Evolutionary conservation across 1,284 basidiomycete genomes (phyloP).

Genomic region (Microbotryum scabiosae): DNA sequence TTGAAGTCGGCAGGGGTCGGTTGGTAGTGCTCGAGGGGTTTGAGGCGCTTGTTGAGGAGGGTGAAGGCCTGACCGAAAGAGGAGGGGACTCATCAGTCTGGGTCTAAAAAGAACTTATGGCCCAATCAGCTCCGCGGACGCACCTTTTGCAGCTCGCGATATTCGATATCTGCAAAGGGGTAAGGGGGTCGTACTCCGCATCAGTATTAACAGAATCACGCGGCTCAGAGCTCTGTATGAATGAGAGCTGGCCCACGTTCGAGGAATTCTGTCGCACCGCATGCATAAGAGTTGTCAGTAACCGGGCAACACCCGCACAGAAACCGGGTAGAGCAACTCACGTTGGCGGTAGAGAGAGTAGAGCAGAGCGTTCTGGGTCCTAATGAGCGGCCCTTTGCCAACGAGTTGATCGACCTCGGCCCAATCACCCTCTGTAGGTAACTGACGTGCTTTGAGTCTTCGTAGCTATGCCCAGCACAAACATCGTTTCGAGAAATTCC

Average conservation of each 20-base stretch:
- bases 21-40: constrained; percentile 48
- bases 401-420: constrained; percentile 42
- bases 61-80: constrained; percentile 42
- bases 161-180: constrained; percentile 45
- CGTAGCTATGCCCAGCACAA: background rate
- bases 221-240: constrained; percentile 31
- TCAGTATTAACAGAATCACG: background rate
- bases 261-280: constrained; percentile 1
- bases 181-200: background rate
- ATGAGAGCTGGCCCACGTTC: constrained; percentile 38
- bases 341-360: constrained; percentile 40
- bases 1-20: constrained; percentile 46
- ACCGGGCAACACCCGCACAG: background rate
- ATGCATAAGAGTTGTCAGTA: background rate
- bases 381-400: constrained; percentile 40
- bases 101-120: background rate
- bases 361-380: constrained; percentile 45
- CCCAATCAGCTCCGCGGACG: background rate
- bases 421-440: constrained; percentile 44
- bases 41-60: constrained; percentile 45
- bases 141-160: constrained; percentile 41
- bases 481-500: no score
- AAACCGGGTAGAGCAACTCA: background rate
- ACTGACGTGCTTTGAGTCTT: background rate
- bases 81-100: background rate